Conservation (phyloP, 805 yeast species). For the Ogataea nakhonphanomensis region DNA sequence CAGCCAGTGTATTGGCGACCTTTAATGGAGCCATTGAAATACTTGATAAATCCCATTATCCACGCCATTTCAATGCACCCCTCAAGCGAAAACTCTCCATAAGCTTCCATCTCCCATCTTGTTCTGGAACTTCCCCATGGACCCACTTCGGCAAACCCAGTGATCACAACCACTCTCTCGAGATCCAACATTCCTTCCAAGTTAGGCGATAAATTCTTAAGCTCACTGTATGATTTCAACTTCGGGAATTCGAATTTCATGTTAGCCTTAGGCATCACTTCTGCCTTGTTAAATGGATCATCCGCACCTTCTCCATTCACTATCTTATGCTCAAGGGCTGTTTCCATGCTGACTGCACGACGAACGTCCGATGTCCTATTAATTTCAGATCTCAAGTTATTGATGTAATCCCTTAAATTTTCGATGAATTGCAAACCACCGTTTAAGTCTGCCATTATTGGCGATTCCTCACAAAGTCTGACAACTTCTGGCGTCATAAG, state of each 20-base stretch:
- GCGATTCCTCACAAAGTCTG: conserved; percentile 84
- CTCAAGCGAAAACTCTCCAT: conserved; percentile 91
- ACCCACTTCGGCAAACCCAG: conserved; percentile 98
- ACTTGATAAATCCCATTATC: conserved; percentile 97
- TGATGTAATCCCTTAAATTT: conserved; percentile 84
- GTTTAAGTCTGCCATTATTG: conserved; percentile 96
- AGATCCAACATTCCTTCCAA: conserved; percentile 89
- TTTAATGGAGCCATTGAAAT: conserved; percentile 87
- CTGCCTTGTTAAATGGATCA: conserved; percentile 72
- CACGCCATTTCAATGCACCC: conserved; percentile 99
- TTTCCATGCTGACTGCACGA: conserved; percentile 92
- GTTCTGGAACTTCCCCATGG: conserved; percentile 99
- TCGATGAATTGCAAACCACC: conserved; percentile 97
- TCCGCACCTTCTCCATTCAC: conserved; percentile 88
- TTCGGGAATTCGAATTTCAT: conserved; percentile 91
- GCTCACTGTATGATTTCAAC: conserved; percentile 70
- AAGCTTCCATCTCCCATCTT: conserved; percentile 99
- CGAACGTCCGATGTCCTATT: conserved; percentile 85
- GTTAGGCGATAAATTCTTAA: conserved; percentile 66
- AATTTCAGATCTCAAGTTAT: conserved; percentile 71
- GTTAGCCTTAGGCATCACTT: conserved; percentile 91
- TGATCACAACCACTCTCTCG: conserved; percentile 88
- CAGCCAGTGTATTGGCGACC: conserved; percentile 93
- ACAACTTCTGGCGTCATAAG: conserved; percentile 83
- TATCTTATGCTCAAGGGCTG: conserved; percentile 80